phyloP scores from a whole-genome alignment of 2,329 filamentous ascomycete genomes.

The Madurella mycetomatis region DNA sequence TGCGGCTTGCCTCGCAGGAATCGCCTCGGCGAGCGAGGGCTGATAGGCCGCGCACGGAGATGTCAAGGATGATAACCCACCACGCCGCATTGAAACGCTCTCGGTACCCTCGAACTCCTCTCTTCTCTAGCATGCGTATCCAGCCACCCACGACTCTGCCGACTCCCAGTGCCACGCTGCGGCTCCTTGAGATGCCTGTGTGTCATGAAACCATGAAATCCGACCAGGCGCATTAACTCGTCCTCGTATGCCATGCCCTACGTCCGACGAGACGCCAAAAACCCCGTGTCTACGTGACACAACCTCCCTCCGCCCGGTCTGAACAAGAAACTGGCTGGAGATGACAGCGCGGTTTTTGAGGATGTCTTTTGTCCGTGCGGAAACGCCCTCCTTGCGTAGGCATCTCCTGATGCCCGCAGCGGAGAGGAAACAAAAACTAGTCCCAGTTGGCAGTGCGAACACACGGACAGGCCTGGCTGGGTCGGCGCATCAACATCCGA shows the following conservation, averaged over 20 bases:
- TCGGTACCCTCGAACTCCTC: conserved; percentile 38
- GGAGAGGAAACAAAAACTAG: conserved; percentile 93
- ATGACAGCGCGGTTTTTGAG: conserved; percentile 74
- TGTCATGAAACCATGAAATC: conserved; percentile 46
- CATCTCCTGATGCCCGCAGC: conserved; percentile 24
- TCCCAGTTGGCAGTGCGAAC: conserved; percentile 81
- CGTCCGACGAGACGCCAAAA: conserved; percentile 47
- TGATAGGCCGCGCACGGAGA: conserved; percentile 45
- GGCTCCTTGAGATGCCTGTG: conserved; percentile 33
- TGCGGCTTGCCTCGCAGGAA: conserved; percentile 42
- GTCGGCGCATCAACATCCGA: conserved; percentile 14
- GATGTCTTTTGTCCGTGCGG: conserved; percentile 90
- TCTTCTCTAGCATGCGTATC: conserved; percentile 20
- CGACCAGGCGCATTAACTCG: conserved; percentile 56
- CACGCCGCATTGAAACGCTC: conserved; percentile 38
- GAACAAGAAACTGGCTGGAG: conserved; percentile 42
- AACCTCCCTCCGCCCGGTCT: conserved; percentile 43
- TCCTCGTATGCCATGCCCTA: conserved; percentile 40
- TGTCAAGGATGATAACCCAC: conserved; percentile 32
- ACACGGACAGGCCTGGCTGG: conserved; percentile 63
- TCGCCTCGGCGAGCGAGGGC: conserved; percentile 39
- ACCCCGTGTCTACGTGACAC: conserved; percentile 31
- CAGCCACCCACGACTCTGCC: conserved; percentile 21
- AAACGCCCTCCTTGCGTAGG: conserved; percentile 56
- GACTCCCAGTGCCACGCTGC: conserved; percentile 41